These are phyloP conservation scores for Phalaenopsis equestris DNA, from an alignment of 106 monocot species.

Conservation along the genomic window DNA sequence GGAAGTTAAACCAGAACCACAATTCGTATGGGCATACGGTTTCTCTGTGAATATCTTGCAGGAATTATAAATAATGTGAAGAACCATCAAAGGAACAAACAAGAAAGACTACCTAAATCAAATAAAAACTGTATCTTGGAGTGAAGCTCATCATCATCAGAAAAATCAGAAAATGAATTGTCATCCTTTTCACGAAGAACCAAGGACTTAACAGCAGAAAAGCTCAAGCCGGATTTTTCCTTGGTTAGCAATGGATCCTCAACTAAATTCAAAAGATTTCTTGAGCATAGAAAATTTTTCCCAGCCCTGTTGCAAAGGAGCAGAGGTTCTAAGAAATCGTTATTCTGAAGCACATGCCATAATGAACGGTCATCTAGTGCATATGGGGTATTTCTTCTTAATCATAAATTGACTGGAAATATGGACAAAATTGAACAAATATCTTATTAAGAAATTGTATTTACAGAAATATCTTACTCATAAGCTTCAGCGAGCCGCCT, in stretches of 20 bases:
- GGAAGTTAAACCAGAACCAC: conserved; percentile 9
- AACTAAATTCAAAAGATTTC: conserved; percentile 33
- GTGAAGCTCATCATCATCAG: conserved; percentile 32
- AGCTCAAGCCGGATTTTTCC: conserved; percentile 56
- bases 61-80: conserved; percentile 30
- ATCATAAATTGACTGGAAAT: neutral
- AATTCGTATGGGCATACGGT: conserved; percentile 8
- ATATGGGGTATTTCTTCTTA: neutral
- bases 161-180: conserved; percentile 22
- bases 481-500: conserved; percentile 47
- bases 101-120: conserved; percentile 40
- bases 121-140: conserved; percentile 32
- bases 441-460: neutral
- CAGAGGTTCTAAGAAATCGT: neutral
- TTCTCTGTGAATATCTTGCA: conserved; percentile 67
- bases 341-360: neutral
- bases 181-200: conserved; percentile 75
- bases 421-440: neutral
- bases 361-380: neutral
- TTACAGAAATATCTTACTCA: conserved; percentile 38
- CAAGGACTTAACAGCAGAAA: conserved; percentile 68
- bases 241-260: conserved; percentile 33
- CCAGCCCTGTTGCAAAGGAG: conserved; percentile 29
- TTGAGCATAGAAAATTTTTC: conserved; percentile 51
- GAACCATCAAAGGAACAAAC: neutral